Percentiles rank a stretch among this genome's conserved stretches.
Evolutionary conservation across 345 rosid species (phyloP).

Genomic region (Leavenworthia alabamica): DNA sequence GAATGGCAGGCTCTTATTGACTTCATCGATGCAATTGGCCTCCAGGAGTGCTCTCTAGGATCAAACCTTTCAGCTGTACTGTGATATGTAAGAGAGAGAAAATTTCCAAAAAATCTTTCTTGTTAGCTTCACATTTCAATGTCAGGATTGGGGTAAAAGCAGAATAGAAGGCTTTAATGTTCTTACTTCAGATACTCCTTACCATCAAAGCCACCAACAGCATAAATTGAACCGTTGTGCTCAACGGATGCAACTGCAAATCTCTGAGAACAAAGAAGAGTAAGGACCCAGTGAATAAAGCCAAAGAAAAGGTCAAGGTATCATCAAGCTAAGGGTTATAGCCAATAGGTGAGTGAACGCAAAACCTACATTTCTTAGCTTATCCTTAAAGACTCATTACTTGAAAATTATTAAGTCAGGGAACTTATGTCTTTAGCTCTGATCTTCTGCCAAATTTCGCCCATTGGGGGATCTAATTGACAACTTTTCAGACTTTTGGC

Average conservation of each 20-base stretch:
- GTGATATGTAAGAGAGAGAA: constrained; percentile 13
- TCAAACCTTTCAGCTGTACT: constrained; percentile 83
- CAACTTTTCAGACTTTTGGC: not conserved
- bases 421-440: not conserved
- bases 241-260: constrained; percentile 66
- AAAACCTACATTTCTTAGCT: not conserved
- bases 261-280: constrained; percentile 44
- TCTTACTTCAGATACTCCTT: constrained; percentile 52
- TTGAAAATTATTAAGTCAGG: too few species aligned
- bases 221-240: constrained; percentile 56
- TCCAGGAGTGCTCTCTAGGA: constrained; percentile 75
- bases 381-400: constrained; percentile 5
- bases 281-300: not conserved
- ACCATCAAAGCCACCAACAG: constrained; percentile 66
- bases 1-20: constrained; percentile 61
- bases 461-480: not conserved
- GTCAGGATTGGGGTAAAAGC: not conserved
- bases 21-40: constrained; percentile 47
- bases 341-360: not conserved
- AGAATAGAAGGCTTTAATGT: constrained; percentile 2
- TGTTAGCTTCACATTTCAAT: constrained; percentile 17
- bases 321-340: constrained; percentile 1
- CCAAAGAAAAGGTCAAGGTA: not conserved
- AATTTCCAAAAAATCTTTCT: not conserved
- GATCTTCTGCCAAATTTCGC: not conserved